phyloP scores from a whole-genome alignment of 331 rosid genomes.

The Malus hybrid region DNA sequence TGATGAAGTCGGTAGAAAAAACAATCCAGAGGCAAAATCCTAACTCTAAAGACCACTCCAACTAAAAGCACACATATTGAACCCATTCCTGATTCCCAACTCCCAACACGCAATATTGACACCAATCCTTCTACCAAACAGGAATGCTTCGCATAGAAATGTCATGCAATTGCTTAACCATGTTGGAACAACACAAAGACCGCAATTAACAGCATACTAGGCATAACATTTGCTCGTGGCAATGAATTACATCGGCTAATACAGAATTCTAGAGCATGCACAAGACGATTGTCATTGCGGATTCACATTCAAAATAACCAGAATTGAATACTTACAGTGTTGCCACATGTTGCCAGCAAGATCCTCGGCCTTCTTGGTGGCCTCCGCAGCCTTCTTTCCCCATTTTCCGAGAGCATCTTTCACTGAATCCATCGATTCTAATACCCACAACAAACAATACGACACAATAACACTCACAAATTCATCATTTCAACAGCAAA shows the following conservation, averaged over 20 bases:
- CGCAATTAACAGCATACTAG: background rate
- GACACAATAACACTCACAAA: background rate
- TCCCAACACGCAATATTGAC: background rate
- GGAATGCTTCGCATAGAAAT: background rate
- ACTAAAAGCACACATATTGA: background rate
- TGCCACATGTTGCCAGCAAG: slow-evolving; percentile 99
- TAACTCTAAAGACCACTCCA: background rate
- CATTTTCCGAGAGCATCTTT: slow-evolving; percentile 76
- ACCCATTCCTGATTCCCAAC: background rate
- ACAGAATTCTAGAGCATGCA: background rate
- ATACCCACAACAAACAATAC: background rate
- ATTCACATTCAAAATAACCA: background rate
- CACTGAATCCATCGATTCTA: slow-evolving; percentile 72
- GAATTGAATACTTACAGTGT: slow-evolving; percentile 48
- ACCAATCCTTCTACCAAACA: background rate
- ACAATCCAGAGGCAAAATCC: background rate
- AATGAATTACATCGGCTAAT: background rate
- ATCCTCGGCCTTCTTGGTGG: slow-evolving; percentile 92
- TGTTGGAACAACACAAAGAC: background rate
- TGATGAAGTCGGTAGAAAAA: background rate
- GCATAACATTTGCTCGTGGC: background rate
- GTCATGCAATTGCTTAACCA: background rate
- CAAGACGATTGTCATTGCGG: background rate
- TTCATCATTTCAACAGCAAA: background rate
- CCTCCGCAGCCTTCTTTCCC: slow-evolving; percentile 97